Evolutionary conservation across 2,329 filamentous ascomycete genomes (phyloP).

Genomic region (Fragosphaeria purpurea): DNA sequence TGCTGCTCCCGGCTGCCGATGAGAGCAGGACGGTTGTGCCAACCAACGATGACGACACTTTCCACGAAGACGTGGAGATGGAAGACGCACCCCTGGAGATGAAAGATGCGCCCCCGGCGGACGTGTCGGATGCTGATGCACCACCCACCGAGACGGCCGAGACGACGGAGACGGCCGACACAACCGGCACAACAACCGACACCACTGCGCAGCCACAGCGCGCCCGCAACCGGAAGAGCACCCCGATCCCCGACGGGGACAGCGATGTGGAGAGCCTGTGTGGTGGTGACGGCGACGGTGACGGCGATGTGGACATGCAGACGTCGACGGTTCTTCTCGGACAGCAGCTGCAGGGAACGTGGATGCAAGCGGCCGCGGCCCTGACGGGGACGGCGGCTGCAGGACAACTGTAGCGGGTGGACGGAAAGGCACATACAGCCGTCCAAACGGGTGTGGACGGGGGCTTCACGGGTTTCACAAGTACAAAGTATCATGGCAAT

Average conservation of each 20-base stretch:
- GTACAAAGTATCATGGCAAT: too few species aligned
- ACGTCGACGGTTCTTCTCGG: slow-evolving; percentile 7
- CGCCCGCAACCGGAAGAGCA: slow-evolving; percentile 12
- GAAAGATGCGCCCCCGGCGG: background rate
- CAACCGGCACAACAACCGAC: background rate
- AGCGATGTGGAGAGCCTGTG: slow-evolving; percentile 6
- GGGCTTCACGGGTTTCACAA: too few species aligned
- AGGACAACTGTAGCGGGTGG: too few species aligned
- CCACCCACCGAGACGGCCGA: too few species aligned
- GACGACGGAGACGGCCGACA: background rate
- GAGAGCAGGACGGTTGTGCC: too few species aligned
- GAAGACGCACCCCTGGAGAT: slow-evolving; percentile 4
- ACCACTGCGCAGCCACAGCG: background rate
- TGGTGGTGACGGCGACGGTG: slow-evolving; percentile 1
- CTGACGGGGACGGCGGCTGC: slow-evolving; percentile 19
- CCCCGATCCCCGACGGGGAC: slow-evolving; percentile 7
- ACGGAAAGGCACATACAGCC: too few species aligned
- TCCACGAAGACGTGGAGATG: slow-evolving; percentile 4
- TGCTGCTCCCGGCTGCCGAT: background rate
- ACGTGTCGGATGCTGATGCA: background rate
- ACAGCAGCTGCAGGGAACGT: slow-evolving; percentile 8
- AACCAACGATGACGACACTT: background rate
- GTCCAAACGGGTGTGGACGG: too few species aligned
- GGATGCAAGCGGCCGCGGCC: slow-evolving; percentile 19
- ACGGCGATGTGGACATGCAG: slow-evolving; percentile 7